Percentiles rank a stretch among this genome's conserved stretches.
These are phyloP conservation scores for Trichomonas vaginalis DNA, from an alignment of 208 protist genomes.

Conservation along the genomic window DNA sequence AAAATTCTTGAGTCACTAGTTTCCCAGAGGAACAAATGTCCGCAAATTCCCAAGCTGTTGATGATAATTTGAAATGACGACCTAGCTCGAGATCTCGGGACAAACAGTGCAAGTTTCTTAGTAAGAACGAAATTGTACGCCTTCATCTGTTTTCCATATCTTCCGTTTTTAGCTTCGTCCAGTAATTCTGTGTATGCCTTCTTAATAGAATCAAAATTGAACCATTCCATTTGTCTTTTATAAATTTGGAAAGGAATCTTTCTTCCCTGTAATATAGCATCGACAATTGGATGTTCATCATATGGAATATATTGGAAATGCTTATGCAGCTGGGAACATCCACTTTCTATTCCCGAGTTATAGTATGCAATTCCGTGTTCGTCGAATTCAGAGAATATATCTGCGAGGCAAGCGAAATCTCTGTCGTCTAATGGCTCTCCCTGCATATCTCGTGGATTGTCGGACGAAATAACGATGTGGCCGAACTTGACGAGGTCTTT, in stretches of 20 bases:
- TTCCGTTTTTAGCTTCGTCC: background rate
- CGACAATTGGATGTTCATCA: background rate
- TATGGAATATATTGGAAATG: background rate
- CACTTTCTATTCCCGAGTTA: background rate
- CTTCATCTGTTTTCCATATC: background rate
- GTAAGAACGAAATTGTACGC: background rate
- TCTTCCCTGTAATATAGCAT: background rate
- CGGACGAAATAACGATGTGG: background rate
- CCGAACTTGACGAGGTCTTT: background rate
- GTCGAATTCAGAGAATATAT: background rate
- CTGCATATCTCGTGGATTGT: background rate
- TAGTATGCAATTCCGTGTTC: background rate
- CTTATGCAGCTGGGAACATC: background rate
- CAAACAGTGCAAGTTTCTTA: background rate
- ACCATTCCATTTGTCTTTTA: background rate
- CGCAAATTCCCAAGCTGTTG: background rate
- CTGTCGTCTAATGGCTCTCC: background rate
- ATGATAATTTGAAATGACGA: background rate
- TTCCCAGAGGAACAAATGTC: background rate
- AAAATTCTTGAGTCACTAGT: background rate
- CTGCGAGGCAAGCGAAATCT: background rate
- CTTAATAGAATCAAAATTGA: background rate
- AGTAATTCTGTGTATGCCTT: background rate
- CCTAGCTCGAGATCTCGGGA: background rate
- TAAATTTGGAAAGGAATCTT: background rate